phyloP scores from a whole-genome alignment of 169 alveolate species.

The Cryptosporidium xiaoi region DNA sequence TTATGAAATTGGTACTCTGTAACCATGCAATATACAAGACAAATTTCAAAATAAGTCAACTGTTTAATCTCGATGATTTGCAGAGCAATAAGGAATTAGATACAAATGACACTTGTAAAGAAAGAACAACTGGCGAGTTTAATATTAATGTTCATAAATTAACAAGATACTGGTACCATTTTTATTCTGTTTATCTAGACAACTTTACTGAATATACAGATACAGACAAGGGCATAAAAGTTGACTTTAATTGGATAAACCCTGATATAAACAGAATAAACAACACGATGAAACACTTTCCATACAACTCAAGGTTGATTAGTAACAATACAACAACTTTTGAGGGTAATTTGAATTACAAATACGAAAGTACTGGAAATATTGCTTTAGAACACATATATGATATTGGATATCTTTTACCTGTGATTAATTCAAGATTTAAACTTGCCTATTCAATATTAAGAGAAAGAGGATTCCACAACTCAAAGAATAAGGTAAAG shows the following conservation, averaged over 20 bases:
- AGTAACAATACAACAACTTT: neutral
- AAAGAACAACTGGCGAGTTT: too few relatives aligned
- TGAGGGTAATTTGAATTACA: neutral
- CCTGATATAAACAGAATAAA: constrained; percentile 46
- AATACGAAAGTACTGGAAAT: neutral
- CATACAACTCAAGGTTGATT: constrained; percentile 29
- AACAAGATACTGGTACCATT: constrained; percentile 57
- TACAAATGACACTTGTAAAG: too few relatives aligned
- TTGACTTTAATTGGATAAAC: constrained; percentile 49
- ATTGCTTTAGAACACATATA: neutral
- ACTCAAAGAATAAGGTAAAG: constrained; percentile 23
- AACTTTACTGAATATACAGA: constrained; percentile 14
- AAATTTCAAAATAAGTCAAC: constrained; percentile 10
- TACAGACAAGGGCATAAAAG: neutral
- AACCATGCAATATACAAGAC: constrained; percentile 11
- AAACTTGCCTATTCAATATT: constrained; percentile 57
- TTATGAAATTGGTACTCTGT: constrained; percentile 1
- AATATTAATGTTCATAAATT: constrained; percentile 14
- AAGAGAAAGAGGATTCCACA: constrained; percentile 52
- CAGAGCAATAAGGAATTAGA: too few relatives aligned
- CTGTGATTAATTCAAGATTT: constrained; percentile 54
- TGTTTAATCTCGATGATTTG: neutral
- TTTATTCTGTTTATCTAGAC: constrained; percentile 16
- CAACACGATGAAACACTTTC: constrained; percentile 24
- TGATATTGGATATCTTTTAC: constrained; percentile 47